Conservation (phyloP, 441 rosid genomes). For the Sinapis alba region DNA sequence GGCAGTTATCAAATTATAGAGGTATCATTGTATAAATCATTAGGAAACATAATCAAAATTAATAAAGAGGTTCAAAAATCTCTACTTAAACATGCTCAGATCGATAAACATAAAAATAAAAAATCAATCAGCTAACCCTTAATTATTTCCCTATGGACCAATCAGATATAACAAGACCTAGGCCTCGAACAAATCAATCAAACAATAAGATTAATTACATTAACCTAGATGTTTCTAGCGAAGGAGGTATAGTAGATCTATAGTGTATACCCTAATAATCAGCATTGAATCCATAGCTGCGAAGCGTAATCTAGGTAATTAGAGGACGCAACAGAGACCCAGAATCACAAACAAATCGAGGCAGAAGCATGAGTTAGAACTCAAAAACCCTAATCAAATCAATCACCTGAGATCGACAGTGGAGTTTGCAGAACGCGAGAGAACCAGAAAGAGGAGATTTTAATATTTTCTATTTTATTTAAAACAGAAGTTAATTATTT, state of each 20-base stretch:
- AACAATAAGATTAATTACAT: background rate
- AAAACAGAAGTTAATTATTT: background rate
- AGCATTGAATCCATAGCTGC: background rate
- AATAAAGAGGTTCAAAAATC: background rate
- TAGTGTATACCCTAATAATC: conserved; percentile 4
- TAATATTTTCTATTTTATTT: background rate
- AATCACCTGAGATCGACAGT: conserved; percentile 40
- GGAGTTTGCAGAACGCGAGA: conserved; percentile 18
- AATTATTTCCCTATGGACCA: background rate
- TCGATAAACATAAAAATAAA: background rate
- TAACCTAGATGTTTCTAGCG: background rate
- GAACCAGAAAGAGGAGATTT: background rate
- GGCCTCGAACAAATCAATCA: background rate
- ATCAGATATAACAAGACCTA: conserved; percentile 11
- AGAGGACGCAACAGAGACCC: background rate
- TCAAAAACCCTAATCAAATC: conserved; percentile 34
- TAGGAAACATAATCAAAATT: background rate
- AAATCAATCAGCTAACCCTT: background rate
- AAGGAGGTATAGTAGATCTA: conserved; percentile 25
- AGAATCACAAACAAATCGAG: background rate
- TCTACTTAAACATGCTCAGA: background rate
- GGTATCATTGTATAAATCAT: background rate
- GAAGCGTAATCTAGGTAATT: too few species aligned
- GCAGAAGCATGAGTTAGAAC: conserved; percentile 5
- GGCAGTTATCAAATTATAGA: background rate